phyloP scores from a whole-genome alignment of 805 yeast genomes.

The Wickerhamomyces subpelliculosus region DNA sequence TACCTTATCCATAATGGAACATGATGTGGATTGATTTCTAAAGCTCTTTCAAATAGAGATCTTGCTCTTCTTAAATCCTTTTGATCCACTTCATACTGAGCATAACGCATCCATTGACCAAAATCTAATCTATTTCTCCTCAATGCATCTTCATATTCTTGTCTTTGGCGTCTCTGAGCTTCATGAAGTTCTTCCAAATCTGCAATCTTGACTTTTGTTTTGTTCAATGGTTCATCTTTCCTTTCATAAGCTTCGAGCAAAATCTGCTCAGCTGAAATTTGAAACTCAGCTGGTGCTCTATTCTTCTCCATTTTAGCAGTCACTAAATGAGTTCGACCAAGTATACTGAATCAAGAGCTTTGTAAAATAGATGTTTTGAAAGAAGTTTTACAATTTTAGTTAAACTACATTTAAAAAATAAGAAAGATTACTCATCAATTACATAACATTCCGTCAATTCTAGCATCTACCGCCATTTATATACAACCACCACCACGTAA shows the following conservation, averaged over 20 bases:
- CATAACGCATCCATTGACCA: slow-evolving; percentile 91
- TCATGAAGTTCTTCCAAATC: slow-evolving; percentile 81
- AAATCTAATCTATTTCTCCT: slow-evolving; percentile 75
- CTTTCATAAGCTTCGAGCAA: slow-evolving; percentile 54
- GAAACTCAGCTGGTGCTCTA: slow-evolving; percentile 40
- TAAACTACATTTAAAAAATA: slow-evolving; percentile 1
- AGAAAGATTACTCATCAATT: background rate
- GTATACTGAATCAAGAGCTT: no score
- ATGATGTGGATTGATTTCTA: slow-evolving; percentile 66
- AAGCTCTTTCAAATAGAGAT: slow-evolving; percentile 81
- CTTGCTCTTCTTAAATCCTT: slow-evolving; percentile 75
- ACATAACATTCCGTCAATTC: slow-evolving; percentile 6
- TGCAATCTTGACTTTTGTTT: slow-evolving; percentile 43
- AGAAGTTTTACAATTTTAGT: background rate
- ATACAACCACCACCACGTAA: slow-evolving; percentile 76
- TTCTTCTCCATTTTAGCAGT: slow-evolving; percentile 23
- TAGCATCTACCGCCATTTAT: background rate
- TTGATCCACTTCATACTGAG: slow-evolving; percentile 77
- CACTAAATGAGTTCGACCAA: no score
- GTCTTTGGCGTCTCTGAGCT: slow-evolving; percentile 66
- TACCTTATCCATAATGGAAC: slow-evolving; percentile 85
- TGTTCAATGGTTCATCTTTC: slow-evolving; percentile 30
- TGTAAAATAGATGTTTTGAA: no score
- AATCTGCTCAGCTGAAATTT: slow-evolving; percentile 59
- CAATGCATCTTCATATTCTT: slow-evolving; percentile 81